These are phyloP conservation scores for Emergomyces pasteurianus DNA, from an alignment of 2,329 filamentous ascomycete species.

Conservation along the genomic window DNA sequence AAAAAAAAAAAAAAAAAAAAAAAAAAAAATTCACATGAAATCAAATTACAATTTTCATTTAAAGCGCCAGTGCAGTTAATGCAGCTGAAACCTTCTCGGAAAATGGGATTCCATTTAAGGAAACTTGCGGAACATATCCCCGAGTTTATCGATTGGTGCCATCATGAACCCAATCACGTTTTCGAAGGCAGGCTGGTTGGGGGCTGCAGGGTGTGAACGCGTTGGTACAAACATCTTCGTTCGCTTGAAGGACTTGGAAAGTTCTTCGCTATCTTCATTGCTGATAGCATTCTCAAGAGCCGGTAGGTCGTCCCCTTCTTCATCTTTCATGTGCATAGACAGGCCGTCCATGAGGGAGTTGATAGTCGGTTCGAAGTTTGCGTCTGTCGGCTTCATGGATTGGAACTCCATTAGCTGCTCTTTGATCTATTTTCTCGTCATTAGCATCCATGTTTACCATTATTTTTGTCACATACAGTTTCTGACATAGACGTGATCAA, in stretches of 20 bases:
- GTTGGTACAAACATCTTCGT: slow-evolving; percentile 43
- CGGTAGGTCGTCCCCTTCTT: slow-evolving; percentile 37
- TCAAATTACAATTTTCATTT: no score
- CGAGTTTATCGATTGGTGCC: slow-evolving; percentile 43
- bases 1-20: no score
- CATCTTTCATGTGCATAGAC: slow-evolving; percentile 36
- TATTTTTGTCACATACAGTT: neutral
- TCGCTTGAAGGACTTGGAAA: slow-evolving; percentile 34
- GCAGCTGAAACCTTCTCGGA: neutral
- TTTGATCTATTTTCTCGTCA: slow-evolving; percentile 32
- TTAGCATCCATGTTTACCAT: neutral
- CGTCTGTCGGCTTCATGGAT: slow-evolving; percentile 24
- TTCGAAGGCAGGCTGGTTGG: slow-evolving; percentile 44
- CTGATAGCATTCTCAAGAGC: slow-evolving; percentile 33
- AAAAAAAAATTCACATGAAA: no score
- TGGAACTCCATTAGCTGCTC: slow-evolving; percentile 38
- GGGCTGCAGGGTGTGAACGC: slow-evolving; percentile 37
- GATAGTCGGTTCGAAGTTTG: slow-evolving; percentile 30
- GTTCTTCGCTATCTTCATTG: slow-evolving; percentile 18
- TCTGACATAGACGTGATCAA: no score
- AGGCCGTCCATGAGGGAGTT: slow-evolving; percentile 32
- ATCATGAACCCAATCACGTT: slow-evolving; percentile 42
- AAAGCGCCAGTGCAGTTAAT: no score
- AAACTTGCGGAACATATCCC: slow-evolving; percentile 43
- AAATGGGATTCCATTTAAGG: slow-evolving; percentile 17